Base-by-base conservation (phyloP, 2,329 filamentous ascomycete genomes). In the Diaporthe humulicola region DNA sequence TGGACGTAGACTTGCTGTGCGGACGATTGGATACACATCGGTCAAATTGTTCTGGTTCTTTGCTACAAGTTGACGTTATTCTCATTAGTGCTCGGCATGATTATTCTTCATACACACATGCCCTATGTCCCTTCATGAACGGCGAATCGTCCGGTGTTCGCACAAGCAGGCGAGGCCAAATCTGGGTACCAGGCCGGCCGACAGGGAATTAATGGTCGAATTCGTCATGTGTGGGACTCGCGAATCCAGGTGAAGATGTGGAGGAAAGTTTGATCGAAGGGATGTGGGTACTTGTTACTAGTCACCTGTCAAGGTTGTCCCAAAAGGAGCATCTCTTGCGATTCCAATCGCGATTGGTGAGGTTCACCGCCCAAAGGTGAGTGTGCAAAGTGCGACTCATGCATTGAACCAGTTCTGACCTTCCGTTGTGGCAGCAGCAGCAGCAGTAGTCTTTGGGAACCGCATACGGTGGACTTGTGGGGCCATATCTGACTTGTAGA, bases 271-370 rank as follows among this genome's bases (percentile, higher is more conserved):
- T 25, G 40, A 66, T 66, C 40, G 28, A 50, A 50, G 42, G n/a
- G 4, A 17, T 3, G 61, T 50, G 61, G 61, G 40, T 66, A 66
- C 15, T 58, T 17, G 1, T 52, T 8, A 56, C 15, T 17, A 17
- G 4, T n/a, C 4, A 42, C 14, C 0, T 28, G 36, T 40, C 36
- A 33, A 28, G 25, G 8, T 48, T 25, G 22, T 28, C 40, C 69
- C 69, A 38, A 71, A 71, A 60, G 54, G 30, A 71, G 69, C 69
- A 71, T 48, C 19, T 71, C 12, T 71, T 61, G 70, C 56, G 70
- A 52, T 52, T 48, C 28, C 33, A 22, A 28, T 45, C 7, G 33
- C 17, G 10, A 15, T 28, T 50, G 28, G 36, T 50, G 40, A 71
- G 19, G 56, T 56, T 38, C 70, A 71, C 70, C 56, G 54, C 69